Conservation (phyloP, 2,329 filamentous ascomycete genomes). For the Cytospora mali region DNA sequence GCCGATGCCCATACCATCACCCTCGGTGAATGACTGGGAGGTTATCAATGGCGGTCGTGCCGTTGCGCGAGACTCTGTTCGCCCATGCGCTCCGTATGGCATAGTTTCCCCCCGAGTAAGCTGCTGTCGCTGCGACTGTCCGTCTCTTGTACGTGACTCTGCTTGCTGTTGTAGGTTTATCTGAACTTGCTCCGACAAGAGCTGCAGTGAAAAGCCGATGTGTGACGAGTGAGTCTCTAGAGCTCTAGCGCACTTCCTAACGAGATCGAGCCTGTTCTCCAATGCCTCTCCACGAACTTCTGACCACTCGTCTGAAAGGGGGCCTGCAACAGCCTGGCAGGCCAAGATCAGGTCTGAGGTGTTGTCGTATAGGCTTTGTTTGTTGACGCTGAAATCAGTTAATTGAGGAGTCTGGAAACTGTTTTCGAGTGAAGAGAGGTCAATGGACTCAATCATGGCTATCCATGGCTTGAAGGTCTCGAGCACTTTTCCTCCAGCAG, state of each 20-base stretch:
- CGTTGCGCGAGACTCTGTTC: slow-evolving; percentile 58
- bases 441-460: slow-evolving; percentile 86
- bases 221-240: slow-evolving; percentile 86
- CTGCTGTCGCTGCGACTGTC: slow-evolving; percentile 51
- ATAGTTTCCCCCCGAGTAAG: slow-evolving; percentile 62
- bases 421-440: slow-evolving; percentile 77
- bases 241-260: slow-evolving; percentile 75
- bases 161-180: slow-evolving; percentile 54
- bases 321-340: slow-evolving; percentile 89
- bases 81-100: slow-evolving; percentile 58
- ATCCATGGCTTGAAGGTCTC: slow-evolving; percentile 92
- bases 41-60: slow-evolving; percentile 52
- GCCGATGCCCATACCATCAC: slow-evolving; percentile 55
- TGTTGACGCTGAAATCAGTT: slow-evolving; percentile 84
- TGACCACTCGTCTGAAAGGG: slow-evolving; percentile 92
- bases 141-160: slow-evolving; percentile 49
- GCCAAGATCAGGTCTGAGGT: slow-evolving; percentile 85
- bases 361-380: slow-evolving; percentile 91
- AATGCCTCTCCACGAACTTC: slow-evolving; percentile 88
- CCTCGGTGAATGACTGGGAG: slow-evolving; percentile 68
- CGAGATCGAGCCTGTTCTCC: slow-evolving; percentile 81
- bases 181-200: slow-evolving; percentile 80
- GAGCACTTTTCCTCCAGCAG: slow-evolving; percentile 75
- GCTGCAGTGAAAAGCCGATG: slow-evolving; percentile 82
- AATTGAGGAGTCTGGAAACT: slow-evolving; percentile 83